Evolutionary conservation across 768 basidiomycete genomes (phyloP), one percentile per base, ranked within the genome.

Genomic region (Floccularia luteovirens): DNA sequence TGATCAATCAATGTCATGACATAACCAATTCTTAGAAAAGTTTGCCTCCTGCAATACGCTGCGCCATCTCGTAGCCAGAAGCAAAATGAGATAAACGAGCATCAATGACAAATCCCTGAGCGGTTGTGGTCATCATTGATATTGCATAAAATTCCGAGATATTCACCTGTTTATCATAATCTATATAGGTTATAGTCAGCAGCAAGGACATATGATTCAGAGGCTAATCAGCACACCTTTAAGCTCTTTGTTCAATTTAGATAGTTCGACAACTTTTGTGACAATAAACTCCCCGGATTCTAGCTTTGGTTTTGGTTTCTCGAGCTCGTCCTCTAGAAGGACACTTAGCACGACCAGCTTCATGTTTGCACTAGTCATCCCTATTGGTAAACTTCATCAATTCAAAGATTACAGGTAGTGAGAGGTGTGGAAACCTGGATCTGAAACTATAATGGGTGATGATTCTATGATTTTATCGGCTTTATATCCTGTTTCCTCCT

Each of bases 351-450:
- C 69, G 34, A 90, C 79, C 16, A 96, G 74, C 51, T 88, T 82
- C 89, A 93, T 93, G 54, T 87, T 94, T 10, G 93, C 87, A 31
- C 80, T 90, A 14, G 89, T 85, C 91, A 98, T 92, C 7, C 93
- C 91, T 88, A 38, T 28, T n/a, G n/a, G n/a, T n/a, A n/a, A 38
- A 38, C 23, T 31, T 39, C n/a, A 28, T 21, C 24, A 14, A 36
- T 21, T 3, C 19, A 20, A 12, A 4, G 30, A 31, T 12, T 24
- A 30, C 33, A 8, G 10, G 10, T 10, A 19, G 17, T 8, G 17
- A 8, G 33, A 19, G 33, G 8, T 8, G 32, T 7, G 16, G 62
- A 37, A 30, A 85, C 85, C 89, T 46, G 88, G 86, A 55, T 90
- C 86, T 44, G 58, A 63, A 24, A 83, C 82, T 19, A 82, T 53